phyloP scores from a whole-genome alignment of 208 protist species.

The Leishmania amazonensis region DNA sequence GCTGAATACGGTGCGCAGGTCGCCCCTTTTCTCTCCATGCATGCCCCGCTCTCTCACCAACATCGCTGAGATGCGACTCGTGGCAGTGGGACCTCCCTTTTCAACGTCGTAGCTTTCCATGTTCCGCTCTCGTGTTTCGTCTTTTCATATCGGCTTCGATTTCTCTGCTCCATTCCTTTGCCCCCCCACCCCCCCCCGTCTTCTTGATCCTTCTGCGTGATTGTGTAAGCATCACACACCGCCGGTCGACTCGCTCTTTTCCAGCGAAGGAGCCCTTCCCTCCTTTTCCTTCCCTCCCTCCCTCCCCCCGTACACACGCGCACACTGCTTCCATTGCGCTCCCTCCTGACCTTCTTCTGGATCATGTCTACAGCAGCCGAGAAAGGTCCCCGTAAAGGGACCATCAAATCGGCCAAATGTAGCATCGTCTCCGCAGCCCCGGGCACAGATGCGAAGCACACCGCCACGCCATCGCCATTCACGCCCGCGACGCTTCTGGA shows the following conservation, averaged over 20 bases:
- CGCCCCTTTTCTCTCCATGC: background rate
- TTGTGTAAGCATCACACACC: background rate
- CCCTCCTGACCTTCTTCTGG: background rate
- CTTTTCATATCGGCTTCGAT: background rate
- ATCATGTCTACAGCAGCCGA: conserved; percentile 6
- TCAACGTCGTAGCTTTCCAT: too few relatives aligned
- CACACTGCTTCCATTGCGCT: background rate
- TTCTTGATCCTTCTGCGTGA: background rate
- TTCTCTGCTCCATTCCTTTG: background rate
- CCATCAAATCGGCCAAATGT: conserved; percentile 8
- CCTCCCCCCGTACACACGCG: background rate
- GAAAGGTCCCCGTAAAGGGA: background rate
- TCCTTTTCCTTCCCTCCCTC: background rate
- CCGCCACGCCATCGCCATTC: conserved; percentile 11
- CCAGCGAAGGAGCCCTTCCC: background rate
- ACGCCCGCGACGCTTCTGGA: conserved; percentile 51
- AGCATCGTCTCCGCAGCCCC: background rate
- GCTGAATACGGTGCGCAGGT: background rate
- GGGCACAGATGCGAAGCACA: conserved; percentile 11
- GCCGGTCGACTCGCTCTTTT: background rate
- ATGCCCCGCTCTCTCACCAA: background rate
- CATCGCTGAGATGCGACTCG: background rate
- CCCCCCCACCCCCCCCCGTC: background rate
- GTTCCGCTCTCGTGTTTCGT: background rate
- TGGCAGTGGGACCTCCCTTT: background rate